phyloP scores from a whole-genome alignment of 2,329 filamentous ascomycete genomes.

The Geosmithia flava region DNA sequence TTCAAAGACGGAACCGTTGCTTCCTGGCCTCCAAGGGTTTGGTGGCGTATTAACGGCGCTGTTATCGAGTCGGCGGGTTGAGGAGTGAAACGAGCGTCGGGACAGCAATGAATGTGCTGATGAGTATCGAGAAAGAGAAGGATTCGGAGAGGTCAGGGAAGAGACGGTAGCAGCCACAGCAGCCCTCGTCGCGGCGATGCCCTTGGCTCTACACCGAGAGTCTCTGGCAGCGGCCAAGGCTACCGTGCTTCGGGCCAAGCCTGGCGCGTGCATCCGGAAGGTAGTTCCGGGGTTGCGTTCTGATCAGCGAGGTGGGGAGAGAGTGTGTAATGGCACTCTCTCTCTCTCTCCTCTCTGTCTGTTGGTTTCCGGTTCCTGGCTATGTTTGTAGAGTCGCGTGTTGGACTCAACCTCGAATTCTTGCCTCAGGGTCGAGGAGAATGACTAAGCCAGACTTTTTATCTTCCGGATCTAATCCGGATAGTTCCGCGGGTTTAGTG shows the following conservation, averaged over 20 bases:
- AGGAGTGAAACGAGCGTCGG: neutral
- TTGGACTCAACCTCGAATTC: neutral
- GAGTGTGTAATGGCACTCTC: neutral
- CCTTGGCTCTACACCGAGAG: slow-evolving; percentile 1
- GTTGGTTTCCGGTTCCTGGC: neutral
- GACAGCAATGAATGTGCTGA: neutral
- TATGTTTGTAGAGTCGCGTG: neutral
- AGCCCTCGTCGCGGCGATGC: neutral
- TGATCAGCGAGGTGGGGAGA: too few species aligned
- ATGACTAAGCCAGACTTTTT: neutral
- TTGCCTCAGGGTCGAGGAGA: neutral
- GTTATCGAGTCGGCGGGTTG: neutral
- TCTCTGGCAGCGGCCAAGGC: slow-evolving; percentile 3
- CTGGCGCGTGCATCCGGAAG: slow-evolving; percentile 4
- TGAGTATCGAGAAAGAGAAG: neutral
- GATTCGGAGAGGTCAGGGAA: neutral
- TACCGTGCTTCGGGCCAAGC: slow-evolving; percentile 4
- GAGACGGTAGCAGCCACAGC: neutral
- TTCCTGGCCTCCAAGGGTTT: neutral
- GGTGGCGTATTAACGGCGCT: neutral
- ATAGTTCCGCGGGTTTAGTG: neutral
- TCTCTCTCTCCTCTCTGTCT: neutral
- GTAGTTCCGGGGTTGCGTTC: neutral
- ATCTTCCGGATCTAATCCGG: too few species aligned
- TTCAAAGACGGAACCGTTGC: neutral